phyloP scores from a whole-genome alignment of 1,139 yeast species.

The Hanseniaspora uvarum region DNA sequence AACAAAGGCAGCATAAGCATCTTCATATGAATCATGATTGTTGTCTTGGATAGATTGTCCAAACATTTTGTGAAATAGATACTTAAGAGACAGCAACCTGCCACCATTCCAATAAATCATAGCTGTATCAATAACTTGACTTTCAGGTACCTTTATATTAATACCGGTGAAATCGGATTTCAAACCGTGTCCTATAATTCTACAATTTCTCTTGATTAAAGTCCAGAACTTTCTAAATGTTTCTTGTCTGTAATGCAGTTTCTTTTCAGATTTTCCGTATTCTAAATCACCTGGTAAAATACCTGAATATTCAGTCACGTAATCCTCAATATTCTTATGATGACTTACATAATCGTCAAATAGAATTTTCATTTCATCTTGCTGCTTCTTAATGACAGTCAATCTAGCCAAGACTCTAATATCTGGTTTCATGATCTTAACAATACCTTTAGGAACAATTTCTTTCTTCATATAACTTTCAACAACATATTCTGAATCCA shows the following conservation, averaged over 20 bases:
- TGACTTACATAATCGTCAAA: constrained; percentile 89
- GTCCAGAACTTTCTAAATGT: constrained; percentile 87
- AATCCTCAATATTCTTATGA: constrained; percentile 62
- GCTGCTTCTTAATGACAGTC: constrained; percentile 69
- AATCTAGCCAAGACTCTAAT: constrained; percentile 75
- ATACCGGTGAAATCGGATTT: constrained; percentile 86
- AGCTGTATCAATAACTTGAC: constrained; percentile 83
- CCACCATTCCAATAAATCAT: constrained; percentile 61
- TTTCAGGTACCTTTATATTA: constrained; percentile 73
- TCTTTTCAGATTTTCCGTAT: constrained; percentile 52
- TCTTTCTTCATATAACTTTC: constrained; percentile 73
- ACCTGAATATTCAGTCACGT: constrained; percentile 83
- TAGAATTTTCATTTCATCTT: constrained; percentile 57
- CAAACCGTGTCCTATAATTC: constrained; percentile 91
- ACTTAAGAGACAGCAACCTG: constrained; percentile 78
- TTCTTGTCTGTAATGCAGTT: constrained; percentile 70
- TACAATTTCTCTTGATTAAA: constrained; percentile 74
- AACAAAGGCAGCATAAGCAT: constrained; percentile 76
- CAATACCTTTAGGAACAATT: constrained; percentile 59
- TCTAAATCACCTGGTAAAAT: constrained; percentile 86
- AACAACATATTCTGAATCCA: constrained; percentile 94
- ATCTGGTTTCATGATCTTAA: constrained; percentile 62
- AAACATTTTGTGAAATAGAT: constrained; percentile 70
- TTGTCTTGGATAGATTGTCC: constrained; percentile 75
- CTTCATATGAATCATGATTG: constrained; percentile 94